Conservation (phyloP, 192 early-diverging fungal species). For the Helicostylum pulchrum region DNA sequence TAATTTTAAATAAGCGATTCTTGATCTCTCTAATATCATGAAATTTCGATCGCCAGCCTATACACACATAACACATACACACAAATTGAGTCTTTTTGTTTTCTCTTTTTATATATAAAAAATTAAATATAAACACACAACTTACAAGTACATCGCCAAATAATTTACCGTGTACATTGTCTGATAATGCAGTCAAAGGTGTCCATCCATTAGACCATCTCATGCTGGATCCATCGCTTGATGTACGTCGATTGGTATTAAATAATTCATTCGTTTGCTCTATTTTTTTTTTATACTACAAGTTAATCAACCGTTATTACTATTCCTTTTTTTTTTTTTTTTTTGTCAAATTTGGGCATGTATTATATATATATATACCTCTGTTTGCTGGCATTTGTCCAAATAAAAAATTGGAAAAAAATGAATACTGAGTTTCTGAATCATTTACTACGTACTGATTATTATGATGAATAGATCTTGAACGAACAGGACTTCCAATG, state of each 20-base stretch:
- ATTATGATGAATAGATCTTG: neutral
- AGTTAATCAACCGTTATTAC: no score
- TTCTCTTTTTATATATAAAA: neutral
- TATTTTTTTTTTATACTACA: neutral
- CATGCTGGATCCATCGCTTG: neutral
- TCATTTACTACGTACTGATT: neutral
- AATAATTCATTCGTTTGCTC: neutral
- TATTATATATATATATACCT: neutral
- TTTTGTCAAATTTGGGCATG: neutral
- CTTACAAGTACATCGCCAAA: slow-evolving; percentile 34
- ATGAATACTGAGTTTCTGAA: slow-evolving; percentile 2
- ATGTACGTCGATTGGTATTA: slow-evolving; percentile 9
- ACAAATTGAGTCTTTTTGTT: neutral
- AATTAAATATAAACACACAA: neutral
- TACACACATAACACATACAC: neutral
- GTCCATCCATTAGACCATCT: slow-evolving; percentile 21
- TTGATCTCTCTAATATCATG: slow-evolving; percentile 18
- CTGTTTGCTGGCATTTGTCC: slow-evolving; percentile 9
- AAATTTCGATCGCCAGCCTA: slow-evolving; percentile 11
- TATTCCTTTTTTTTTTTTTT: no score
- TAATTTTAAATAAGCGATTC: slow-evolving; percentile 23
- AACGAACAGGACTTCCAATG: slow-evolving; percentile 9
- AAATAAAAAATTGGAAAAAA: slow-evolving; percentile 32
- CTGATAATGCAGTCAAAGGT: slow-evolving; percentile 13
- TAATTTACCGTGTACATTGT: slow-evolving; percentile 24